Percentiles rank a stretch among this genome's conserved stretches.
phyloP scores from a whole-genome alignment of 78 protist genomes.

The Tieghemostelium lacteum region DNA sequence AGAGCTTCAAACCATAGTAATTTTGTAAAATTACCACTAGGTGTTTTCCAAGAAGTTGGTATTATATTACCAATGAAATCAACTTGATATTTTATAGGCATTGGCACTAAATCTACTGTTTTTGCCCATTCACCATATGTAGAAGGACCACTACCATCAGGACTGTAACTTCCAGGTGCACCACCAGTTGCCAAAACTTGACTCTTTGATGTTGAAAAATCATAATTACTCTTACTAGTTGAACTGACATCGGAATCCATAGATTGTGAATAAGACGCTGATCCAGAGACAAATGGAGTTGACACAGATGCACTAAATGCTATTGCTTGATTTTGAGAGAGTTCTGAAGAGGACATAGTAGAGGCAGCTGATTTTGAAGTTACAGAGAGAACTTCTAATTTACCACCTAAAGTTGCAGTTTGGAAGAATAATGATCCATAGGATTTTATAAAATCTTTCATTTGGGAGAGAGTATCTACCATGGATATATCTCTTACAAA shows the following conservation, averaged over 20 bases:
- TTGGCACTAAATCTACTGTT: too few species aligned
- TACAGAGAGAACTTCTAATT: too few species aligned
- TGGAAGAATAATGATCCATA: too few species aligned
- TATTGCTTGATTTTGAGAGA: background rate
- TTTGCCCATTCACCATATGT: constrained; percentile 3
- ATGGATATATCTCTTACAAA: background rate
- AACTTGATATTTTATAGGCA: too few species aligned
- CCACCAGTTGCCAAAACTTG: background rate
- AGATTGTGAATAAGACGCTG: background rate
- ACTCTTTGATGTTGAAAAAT: too few species aligned
- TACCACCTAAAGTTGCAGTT: too few species aligned
- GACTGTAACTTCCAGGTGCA: background rate
- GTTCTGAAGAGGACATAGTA: background rate
- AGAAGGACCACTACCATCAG: background rate
- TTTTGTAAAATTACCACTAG: too few species aligned
- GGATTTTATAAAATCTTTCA: too few species aligned
- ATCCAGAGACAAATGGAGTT: background rate
- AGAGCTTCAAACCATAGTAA: too few species aligned
- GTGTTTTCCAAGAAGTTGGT: too few species aligned
- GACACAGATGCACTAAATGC: background rate
- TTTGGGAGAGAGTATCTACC: background rate
- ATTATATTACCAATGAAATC: too few species aligned
- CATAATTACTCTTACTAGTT: too few species aligned
- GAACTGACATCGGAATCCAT: background rate
- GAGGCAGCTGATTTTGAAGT: background rate